Evolutionary conservation across 2,329 filamentous ascomycete genomes (phyloP).

Genomic region (Ophiosphaerella korrae): DNA sequence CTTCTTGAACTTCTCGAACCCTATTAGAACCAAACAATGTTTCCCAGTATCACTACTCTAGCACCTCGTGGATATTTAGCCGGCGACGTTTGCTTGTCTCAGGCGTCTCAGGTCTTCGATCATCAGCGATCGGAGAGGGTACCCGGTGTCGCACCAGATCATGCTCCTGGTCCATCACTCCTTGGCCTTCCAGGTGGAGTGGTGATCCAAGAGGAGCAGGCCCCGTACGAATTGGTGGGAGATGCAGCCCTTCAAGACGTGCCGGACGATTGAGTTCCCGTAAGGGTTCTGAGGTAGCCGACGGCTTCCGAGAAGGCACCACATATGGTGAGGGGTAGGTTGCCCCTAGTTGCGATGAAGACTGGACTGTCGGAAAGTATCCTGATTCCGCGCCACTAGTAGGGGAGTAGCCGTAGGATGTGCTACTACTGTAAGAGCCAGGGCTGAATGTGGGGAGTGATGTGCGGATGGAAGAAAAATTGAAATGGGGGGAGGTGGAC

Average conservation of each 20-base stretch:
- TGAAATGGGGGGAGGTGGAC: conserved; percentile 43
- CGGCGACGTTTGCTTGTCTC: conserved; percentile 42
- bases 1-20: neutral
- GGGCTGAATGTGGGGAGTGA: conserved; percentile 43
- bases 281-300: conserved; percentile 36
- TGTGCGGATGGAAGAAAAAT: conserved; percentile 40
- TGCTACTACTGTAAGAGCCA: conserved; percentile 41
- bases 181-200: conserved; percentile 30
- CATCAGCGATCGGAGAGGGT: conserved; percentile 33
- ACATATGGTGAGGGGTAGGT: conserved; percentile 39
- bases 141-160: conserved; percentile 34
- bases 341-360: conserved; percentile 29
- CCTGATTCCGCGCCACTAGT: conserved; percentile 38
- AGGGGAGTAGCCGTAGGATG: conserved; percentile 44
- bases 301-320: conserved; percentile 28
- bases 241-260: conserved; percentile 40
- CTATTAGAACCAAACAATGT: neutral
- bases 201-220: conserved; percentile 40
- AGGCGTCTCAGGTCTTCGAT: conserved; percentile 36
- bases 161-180: conserved; percentile 22
- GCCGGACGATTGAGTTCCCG: conserved; percentile 29
- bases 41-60: conserved; percentile 26
- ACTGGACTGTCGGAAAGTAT: conserved; percentile 40
- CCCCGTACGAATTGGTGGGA: conserved; percentile 44
- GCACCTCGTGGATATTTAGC: conserved; percentile 45